Evolutionary conservation across 2,329 filamentous ascomycete species (phyloP).

Genomic region (Talaromyces sp.): DNA sequence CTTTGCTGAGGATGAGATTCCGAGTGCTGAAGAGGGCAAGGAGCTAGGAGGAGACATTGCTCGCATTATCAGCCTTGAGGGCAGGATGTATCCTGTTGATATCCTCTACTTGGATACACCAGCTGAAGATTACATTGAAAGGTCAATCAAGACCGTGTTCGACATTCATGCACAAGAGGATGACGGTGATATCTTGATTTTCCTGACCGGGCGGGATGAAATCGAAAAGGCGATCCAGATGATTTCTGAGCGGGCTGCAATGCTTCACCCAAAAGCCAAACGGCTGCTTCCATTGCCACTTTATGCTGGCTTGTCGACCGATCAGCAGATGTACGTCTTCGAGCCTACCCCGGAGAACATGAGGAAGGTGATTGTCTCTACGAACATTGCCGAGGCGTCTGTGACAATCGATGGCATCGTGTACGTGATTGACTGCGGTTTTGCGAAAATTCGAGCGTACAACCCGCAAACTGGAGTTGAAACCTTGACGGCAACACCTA

Average conservation of each 20-base stretch:
- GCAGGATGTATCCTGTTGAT: conserved; percentile 83
- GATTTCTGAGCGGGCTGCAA: conserved; percentile 64
- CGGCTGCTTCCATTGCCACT: conserved; percentile 68
- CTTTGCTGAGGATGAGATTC: conserved; percentile 52
- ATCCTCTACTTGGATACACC: conserved; percentile 73
- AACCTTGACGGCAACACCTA: conserved; percentile 69
- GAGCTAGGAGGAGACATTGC: conserved; percentile 42
- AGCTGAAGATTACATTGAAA: conserved; percentile 79
- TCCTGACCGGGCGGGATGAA: conserved; percentile 87
- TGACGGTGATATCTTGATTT: conserved; percentile 82
- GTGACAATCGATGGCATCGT: conserved; percentile 90
- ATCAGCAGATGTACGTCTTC: conserved; percentile 94
- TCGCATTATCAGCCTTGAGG: conserved; percentile 76
- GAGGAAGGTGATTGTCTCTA: conserved; percentile 86
- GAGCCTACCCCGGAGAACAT: conserved; percentile 74
- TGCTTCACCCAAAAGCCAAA: conserved; percentile 54
- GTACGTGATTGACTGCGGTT: conserved; percentile 85
- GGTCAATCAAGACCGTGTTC: conserved; percentile 74
- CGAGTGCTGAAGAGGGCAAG: conserved; percentile 27
- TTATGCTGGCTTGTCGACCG: conserved; percentile 81
- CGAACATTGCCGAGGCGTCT: conserved; percentile 94
- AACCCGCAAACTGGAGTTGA: conserved; percentile 83
- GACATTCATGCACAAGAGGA: conserved; percentile 78
- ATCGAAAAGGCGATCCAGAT: conserved; percentile 78
- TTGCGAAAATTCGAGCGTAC: conserved; percentile 82